phyloP scores from a whole-genome alignment of 129 eudicot genomes.

The Kitagawia praeruptora region DNA sequence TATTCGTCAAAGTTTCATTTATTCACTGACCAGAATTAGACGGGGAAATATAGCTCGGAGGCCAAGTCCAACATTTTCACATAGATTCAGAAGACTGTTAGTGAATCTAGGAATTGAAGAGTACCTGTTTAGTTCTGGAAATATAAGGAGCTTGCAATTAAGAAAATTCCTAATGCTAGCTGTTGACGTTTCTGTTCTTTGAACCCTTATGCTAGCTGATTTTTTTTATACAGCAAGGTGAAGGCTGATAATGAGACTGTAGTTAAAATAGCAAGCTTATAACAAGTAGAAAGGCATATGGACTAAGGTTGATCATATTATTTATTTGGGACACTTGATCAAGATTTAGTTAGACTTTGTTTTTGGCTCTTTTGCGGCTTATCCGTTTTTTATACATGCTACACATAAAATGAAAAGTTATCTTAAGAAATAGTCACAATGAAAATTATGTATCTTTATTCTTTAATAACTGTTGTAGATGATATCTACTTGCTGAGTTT shows the following conservation, averaged over 20 bases:
- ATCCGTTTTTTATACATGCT: neutral
- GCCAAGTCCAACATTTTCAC: neutral
- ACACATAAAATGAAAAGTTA: neutral
- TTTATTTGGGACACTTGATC: neutral
- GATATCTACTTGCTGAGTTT: no score
- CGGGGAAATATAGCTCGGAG: no score
- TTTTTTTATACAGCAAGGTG: neutral
- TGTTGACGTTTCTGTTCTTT: neutral
- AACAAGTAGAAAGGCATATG: neutral
- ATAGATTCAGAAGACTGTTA: neutral
- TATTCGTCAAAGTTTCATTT: no score
- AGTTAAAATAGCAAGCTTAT: neutral
- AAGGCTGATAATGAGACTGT: neutral
- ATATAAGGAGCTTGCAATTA: neutral
- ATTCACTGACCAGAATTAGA: no score
- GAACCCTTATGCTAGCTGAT: neutral
- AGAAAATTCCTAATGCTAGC: neutral
- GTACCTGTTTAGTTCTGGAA: neutral
- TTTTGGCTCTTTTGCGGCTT: neutral
- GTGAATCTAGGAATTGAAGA: neutral
- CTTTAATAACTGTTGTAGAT: neutral
- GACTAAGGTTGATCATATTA: neutral
- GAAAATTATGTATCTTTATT: neutral
- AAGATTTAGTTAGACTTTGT: neutral
- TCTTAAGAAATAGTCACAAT: neutral